These are phyloP conservation scores for Saururus chinensis DNA, from an alignment of 164 flowering plant species.

Conservation along the genomic window DNA sequence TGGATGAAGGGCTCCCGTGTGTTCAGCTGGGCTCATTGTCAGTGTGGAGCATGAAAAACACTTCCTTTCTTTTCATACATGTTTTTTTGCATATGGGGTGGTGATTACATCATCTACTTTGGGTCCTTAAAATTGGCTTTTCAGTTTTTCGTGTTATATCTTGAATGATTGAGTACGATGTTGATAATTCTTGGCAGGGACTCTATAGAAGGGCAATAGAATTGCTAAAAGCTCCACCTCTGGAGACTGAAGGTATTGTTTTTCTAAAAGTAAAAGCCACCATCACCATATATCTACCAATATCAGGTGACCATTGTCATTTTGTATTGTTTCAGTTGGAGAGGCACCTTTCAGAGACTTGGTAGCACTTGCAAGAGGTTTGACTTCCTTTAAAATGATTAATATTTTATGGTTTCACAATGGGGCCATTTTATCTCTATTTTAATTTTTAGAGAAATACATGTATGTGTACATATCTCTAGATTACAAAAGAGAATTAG, in stretches of 20 bases:
- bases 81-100: no score
- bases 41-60: no score
- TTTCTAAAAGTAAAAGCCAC: neutral
- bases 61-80: no score
- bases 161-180: neutral
- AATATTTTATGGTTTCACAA: neutral
- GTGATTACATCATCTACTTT: no score
- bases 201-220: conserved; percentile 72
- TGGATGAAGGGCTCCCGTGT: no score
- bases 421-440: neutral
- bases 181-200: conserved; percentile 35
- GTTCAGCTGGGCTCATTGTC: no score
- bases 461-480: no score
- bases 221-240: conserved; percentile 68
- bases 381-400: neutral
- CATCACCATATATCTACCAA: neutral
- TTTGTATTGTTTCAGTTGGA: conserved; percentile 15
- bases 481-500: no score
- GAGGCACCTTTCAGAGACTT: conserved; percentile 42
- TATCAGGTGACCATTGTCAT: neutral
- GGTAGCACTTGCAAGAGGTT: conserved; percentile 88
- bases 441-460: neutral
- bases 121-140: neutral
- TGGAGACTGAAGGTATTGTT: conserved; percentile 50
- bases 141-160: no score